Base-by-base conservation (phyloP, 2,329 filamentous ascomycete genomes). In the Periconia sp. region DNA sequence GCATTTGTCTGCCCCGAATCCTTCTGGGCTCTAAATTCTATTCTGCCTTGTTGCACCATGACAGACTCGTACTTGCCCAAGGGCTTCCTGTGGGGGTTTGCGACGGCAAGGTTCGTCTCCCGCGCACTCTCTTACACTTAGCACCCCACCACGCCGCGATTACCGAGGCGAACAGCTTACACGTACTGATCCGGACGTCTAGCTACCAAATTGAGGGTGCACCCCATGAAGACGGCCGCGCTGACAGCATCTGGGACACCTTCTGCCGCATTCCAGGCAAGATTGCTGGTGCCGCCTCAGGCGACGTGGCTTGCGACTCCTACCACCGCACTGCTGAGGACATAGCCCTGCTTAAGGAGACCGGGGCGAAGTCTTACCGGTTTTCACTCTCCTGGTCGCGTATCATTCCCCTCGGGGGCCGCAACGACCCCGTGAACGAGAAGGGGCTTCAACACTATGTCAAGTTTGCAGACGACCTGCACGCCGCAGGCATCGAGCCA, bases 161-260 rank as follows among this genome's bases (percentile, higher is more conserved):
- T 40, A 28, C 43, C 26, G 38, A 31, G 25, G 36, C 25, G 25
- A 32, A 34, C 34, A 29, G 32, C 39, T 39, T 30, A 31, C 43
- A 32, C 40, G 40, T 55, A 47, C 62, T 65, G 46, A 66, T 38
- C 29, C 48, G 42, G 31, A 46, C 35, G n/a, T 32, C 26, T 64
- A 94, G 89, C 66, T 95, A 94, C 76, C 89, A 95, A 69, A 88
- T 95, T 57, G 90, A 95, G 76, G 90, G 90, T 44, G 84, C 84
- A 34, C 77, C 80, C 26, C 76, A 86, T 34, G 81, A 86, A 63
- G 89, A 92, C 65, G 90, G 89, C 53, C 87, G 89, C 52, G 87
- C 82, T 16, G 85, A 88, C 40, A 89, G 87, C 49, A 94, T 95
- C 69, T 95, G 90, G 90, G 90, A 95, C 72, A 86, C 82, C n/a